phyloP scores from a whole-genome alignment of 768 basidiomycete species.

The Russula sp. region DNA sequence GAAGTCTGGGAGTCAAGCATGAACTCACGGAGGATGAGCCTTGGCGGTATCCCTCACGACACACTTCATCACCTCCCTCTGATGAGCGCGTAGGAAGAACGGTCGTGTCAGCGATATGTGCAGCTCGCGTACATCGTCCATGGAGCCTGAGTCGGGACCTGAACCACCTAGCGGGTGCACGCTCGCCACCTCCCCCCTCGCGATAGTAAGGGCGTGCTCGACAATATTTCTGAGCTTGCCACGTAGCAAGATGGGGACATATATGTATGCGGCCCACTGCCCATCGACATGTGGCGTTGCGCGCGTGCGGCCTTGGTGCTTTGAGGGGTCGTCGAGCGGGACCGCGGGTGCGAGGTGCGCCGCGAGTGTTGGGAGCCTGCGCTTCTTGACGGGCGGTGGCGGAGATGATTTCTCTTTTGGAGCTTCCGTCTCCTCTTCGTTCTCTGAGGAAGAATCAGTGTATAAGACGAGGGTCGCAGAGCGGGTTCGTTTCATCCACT shows the following conservation, averaged over 20 bases:
- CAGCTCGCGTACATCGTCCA: slow-evolving; percentile 39
- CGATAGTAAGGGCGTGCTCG: slow-evolving; percentile 38
- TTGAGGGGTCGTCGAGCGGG: slow-evolving; percentile 66
- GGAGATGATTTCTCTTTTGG: background rate
- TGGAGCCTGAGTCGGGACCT: slow-evolving; percentile 17
- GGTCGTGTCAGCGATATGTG: slow-evolving; percentile 87
- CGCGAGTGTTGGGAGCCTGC: slow-evolving; percentile 60
- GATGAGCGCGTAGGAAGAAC: slow-evolving; percentile 71
- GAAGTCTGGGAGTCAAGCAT: background rate
- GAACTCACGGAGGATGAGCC: slow-evolving; percentile 41
- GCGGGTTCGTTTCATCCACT: slow-evolving; percentile 17
- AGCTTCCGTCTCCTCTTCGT: background rate
- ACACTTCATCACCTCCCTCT: slow-evolving; percentile 64
- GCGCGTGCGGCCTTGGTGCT: slow-evolving; percentile 81
- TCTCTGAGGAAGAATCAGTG: slow-evolving; percentile 8
- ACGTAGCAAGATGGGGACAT: slow-evolving; percentile 52
- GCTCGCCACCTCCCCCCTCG: slow-evolving; percentile 41
- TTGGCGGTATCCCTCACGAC: slow-evolving; percentile 51
- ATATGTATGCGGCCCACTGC: slow-evolving; percentile 77
- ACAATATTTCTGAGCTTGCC: slow-evolving; percentile 42
- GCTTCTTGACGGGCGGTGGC: slow-evolving; percentile 27
- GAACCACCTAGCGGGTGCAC: slow-evolving; percentile 41
- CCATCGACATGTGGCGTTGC: slow-evolving; percentile 78
- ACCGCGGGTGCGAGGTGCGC: slow-evolving; percentile 39
- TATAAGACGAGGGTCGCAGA: slow-evolving; percentile 15